Evolutionary conservation across 441 rosid genomes (phyloP), one percentile per base, ranked within the genome.

Genomic region (Corymbia calophylla): DNA sequence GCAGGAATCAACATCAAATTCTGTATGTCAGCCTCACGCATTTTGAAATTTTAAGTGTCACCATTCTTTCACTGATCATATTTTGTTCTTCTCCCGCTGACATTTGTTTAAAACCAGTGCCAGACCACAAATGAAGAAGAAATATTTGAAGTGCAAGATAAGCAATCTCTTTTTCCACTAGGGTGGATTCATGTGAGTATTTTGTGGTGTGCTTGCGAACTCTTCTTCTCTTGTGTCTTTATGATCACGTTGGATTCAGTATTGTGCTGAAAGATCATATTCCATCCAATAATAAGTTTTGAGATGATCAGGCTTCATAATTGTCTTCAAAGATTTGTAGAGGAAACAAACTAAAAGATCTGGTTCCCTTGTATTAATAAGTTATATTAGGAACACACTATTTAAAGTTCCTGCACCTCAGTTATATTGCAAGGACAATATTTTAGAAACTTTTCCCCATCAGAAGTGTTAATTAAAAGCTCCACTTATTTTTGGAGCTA

Each of bases 111-210:
- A 8, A 21, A 66, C 53, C 94, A 98, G 99, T 98, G 99, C 92
- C 99, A 97, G 91, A 89, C 99, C 32, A 98, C 99, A 93, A 96
- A 97, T 91, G 99, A 98, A 93, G 99, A 98, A 91, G 99, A 98
- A 88, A 97, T 97, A 94, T 98, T 98, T 93, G 99, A 97, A 94
- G 99, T 94, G 89, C 99, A 98, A 92, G 99, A 97, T 93, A 97
- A 94, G 87, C 95, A 80, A 91, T 97, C 99, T 88, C 98, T 98
- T 91, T 97, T 98, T 88, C 98, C 99, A 84, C 97, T 98, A 49
- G 99, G 99, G 84, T 98, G 99, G 99, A 98, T 98, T 94, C 99
- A 98, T 94, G 99, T 98, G 92, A 95, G 99, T 93, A 77, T 66
- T 66, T 55, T 90, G 66, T 88, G 25, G 14, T 84, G 14, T 87